Percentiles rank a stretch among this genome's conserved stretches.
These are phyloP conservation scores for Sarocladiaceae sp. DNA, from an alignment of 2,329 filamentous ascomycete genomes.

Conservation along the genomic window DNA sequence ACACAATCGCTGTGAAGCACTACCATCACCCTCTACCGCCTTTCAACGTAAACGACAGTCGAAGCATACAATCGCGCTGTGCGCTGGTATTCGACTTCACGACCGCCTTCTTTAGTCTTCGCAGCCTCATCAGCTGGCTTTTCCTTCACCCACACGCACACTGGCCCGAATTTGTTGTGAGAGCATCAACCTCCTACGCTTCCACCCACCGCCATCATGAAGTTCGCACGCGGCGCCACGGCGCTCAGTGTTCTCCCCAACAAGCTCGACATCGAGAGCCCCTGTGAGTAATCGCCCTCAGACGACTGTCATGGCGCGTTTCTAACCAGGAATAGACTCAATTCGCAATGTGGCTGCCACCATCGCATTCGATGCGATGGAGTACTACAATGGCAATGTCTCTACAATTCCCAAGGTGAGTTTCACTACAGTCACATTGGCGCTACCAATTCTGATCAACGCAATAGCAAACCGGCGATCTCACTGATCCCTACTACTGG, in stretches of 20 bases:
- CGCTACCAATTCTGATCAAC: not conserved
- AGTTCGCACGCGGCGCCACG: conserved; percentile 19
- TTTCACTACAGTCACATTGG: not conserved
- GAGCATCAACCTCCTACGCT: no score
- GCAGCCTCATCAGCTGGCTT: no score
- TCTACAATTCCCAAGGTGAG: conserved; percentile 41
- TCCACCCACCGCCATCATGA: conserved; percentile 16
- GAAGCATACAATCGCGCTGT: no score
- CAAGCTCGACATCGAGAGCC: conserved; percentile 31
- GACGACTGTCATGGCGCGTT: not conserved
- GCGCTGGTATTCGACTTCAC: no score
- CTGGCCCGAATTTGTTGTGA: no score
- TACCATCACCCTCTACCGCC: no score
- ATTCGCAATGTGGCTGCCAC: conserved; percentile 55
- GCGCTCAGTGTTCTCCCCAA: conserved; percentile 26
- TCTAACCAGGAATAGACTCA: conserved; percentile 41
- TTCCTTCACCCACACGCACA: no score
- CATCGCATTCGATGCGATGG: conserved; percentile 55
- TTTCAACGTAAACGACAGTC: no score
- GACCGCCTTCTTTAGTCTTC: no score
- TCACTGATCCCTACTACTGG: conserved; percentile 63
- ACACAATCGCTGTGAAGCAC: no score
- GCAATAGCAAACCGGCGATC: conserved; percentile 49
- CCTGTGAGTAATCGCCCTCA: conserved; percentile 21
- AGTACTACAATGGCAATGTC: conserved; percentile 58